phyloP scores from a whole-genome alignment of 345 rosid species.

The Acer saccharum region DNA sequence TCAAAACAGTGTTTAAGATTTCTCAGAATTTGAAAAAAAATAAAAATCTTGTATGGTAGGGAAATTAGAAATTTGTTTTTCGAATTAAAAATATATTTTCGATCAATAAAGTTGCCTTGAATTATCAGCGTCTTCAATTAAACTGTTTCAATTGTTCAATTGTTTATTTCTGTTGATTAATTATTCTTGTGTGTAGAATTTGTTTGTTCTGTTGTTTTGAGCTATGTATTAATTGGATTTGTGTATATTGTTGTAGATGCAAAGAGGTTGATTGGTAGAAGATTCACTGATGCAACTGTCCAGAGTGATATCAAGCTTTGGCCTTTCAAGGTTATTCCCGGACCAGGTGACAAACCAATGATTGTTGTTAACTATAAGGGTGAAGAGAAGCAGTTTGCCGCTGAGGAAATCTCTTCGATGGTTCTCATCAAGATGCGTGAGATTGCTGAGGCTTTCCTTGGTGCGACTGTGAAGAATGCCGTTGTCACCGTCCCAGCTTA shows the following conservation, averaged over 20 bases:
- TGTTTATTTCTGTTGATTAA: no score
- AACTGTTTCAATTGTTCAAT: no score
- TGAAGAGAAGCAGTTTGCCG: constrained; percentile 65
- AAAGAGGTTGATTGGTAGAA: constrained; percentile 73
- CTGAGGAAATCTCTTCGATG: constrained; percentile 81
- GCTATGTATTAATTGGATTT: not conserved
- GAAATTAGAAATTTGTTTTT: no score
- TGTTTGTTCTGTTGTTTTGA: not conserved
- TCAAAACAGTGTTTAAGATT: no score
- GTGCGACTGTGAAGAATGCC: constrained; percentile 54
- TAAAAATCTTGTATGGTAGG: no score
- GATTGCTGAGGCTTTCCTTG: constrained; percentile 74
- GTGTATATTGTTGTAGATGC: constrained; percentile 42
- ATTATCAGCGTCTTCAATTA: no score
- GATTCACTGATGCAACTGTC: constrained; percentile 61
- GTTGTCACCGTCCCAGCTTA: constrained; percentile 79
- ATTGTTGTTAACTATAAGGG: constrained; percentile 60
- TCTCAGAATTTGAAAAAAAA: no score
- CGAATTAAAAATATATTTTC: no score
- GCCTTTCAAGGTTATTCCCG: constrained; percentile 66
- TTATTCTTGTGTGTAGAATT: no score
- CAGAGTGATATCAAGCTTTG: constrained; percentile 64
- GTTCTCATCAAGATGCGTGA: constrained; percentile 82
- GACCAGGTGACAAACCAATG: constrained; percentile 72
- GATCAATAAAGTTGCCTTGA: no score